Evolutionary conservation across 768 basidiomycete species (phyloP).

Genomic region (Krasilnikovozyma curviuscula): DNA sequence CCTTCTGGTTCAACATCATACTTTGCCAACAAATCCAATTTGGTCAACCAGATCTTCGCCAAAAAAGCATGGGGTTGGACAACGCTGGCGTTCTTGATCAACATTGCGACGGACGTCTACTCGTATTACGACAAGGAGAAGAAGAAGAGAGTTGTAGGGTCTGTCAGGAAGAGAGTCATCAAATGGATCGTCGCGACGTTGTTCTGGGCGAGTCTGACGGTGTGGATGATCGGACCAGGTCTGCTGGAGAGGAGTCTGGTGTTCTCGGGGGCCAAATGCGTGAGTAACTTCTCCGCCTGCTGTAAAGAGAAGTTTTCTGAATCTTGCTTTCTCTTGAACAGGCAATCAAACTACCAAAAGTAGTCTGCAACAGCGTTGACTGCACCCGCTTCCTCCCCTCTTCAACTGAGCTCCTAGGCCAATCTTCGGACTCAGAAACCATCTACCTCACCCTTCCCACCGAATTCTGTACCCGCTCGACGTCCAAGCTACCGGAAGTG

Average conservation of each 20-base stretch:
- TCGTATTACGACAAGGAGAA: neutral
- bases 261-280: slow-evolving; percentile 7
- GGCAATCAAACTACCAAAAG: too few species aligned
- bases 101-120: neutral
- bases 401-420: too few species aligned
- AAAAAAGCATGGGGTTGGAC: slow-evolving; percentile 12
- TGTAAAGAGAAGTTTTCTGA: too few species aligned
- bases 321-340: too few species aligned
- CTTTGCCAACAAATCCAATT: too few species aligned
- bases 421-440: too few species aligned
- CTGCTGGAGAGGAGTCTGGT: slow-evolving; percentile 8
- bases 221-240: slow-evolving; percentile 8
- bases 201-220: slow-evolving; percentile 9
- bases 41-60: too few species aligned
- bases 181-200: slow-evolving; percentile 3
- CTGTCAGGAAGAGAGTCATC: neutral
- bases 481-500: neutral
- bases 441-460: slow-evolving; percentile 1
- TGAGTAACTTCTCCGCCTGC: too few species aligned
- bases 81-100: slow-evolving; percentile 1
- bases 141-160: neutral
- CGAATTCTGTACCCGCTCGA: slow-evolving; percentile 1
- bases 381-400: too few species aligned
- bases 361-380: too few species aligned
- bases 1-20: too few species aligned